Percentiles rank a stretch among this genome's conserved stretches.
Conservation (phyloP, 2,329 filamentous ascomycete species). For the Epichloe sp. region DNA sequence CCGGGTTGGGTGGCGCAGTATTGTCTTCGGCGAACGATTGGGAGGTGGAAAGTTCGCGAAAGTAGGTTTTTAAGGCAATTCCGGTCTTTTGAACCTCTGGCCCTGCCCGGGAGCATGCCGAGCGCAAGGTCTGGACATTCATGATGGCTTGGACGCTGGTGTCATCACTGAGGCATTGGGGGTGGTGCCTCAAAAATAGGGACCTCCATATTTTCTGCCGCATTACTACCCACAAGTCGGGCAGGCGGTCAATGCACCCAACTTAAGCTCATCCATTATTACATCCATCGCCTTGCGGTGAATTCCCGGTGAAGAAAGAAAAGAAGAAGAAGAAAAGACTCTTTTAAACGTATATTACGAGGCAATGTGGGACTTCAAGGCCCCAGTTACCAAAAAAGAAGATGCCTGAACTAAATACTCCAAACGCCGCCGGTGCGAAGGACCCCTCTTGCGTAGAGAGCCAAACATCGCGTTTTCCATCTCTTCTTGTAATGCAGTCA, state of each 20-base stretch:
- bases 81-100: constrained; percentile 20
- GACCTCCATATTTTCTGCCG: constrained; percentile 1
- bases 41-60: constrained; percentile 22
- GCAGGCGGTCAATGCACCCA: not conserved
- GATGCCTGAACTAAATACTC: constrained; percentile 7
- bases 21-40: constrained; percentile 20
- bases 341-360: not conserved
- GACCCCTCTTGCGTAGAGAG: not conserved
- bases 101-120: constrained; percentile 22
- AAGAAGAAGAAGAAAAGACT: not conserved
- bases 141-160: constrained; percentile 15
- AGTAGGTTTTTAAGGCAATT: constrained; percentile 17
- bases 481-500: constrained; percentile 3
- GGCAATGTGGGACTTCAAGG: not conserved
- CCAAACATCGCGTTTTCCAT: not conserved
- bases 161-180: not conserved
- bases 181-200: not conserved
- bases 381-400: not conserved
- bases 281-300: not conserved
- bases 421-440: constrained; percentile 3
- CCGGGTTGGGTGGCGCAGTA: constrained; percentile 10
- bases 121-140: constrained; percentile 26
- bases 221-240: not conserved
- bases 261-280: too few relatives aligned
- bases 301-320: not conserved